phyloP scores from a whole-genome alignment of 192 early-diverging fungal genomes.

The Cladochytrium replicatum region DNA sequence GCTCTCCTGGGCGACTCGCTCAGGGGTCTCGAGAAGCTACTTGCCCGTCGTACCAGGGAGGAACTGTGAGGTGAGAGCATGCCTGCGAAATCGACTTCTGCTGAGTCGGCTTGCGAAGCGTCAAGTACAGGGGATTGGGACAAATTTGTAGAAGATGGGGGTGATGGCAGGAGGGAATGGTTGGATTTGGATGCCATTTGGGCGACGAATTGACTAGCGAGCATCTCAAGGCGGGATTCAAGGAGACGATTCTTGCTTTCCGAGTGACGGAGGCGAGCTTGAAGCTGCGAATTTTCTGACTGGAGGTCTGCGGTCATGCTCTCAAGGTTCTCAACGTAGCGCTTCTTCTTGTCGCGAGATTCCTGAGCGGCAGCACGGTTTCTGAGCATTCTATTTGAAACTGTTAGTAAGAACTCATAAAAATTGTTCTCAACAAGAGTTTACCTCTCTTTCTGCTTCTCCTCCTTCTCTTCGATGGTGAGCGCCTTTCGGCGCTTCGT shows the following conservation, averaged over 20 bases:
- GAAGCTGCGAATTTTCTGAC: conserved; percentile 6
- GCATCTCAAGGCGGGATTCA: conserved; percentile 3
- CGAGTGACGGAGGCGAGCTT: conserved; percentile 3
- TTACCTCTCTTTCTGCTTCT: conserved; percentile 12
- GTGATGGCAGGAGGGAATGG: no score
- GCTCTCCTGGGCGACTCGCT: no score
- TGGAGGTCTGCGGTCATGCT: conserved; percentile 10
- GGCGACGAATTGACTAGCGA: no score
- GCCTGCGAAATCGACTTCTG: no score
- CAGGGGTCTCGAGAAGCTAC: no score
- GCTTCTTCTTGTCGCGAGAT: conserved; percentile 65
- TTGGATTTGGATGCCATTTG: conserved; percentile 11
- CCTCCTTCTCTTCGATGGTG: conserved; percentile 19
- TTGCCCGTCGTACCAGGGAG: no score
- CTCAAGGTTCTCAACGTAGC: conserved; percentile 43
- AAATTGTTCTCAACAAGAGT: no score
- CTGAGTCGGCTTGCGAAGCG: no score
- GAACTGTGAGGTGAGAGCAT: no score
- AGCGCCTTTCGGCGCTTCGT: no score
- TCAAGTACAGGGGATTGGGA: no score
- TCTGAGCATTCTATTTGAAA: conserved; percentile 38
- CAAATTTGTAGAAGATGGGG: no score
- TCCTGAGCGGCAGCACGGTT: conserved; percentile 68
- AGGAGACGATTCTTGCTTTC: conserved; percentile 12
- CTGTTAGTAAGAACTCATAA: neutral